Evolutionary conservation across 768 basidiomycete species (phyloP), one percentile per base, ranked within the genome.

Genomic region (Leccinum obscurum): DNA sequence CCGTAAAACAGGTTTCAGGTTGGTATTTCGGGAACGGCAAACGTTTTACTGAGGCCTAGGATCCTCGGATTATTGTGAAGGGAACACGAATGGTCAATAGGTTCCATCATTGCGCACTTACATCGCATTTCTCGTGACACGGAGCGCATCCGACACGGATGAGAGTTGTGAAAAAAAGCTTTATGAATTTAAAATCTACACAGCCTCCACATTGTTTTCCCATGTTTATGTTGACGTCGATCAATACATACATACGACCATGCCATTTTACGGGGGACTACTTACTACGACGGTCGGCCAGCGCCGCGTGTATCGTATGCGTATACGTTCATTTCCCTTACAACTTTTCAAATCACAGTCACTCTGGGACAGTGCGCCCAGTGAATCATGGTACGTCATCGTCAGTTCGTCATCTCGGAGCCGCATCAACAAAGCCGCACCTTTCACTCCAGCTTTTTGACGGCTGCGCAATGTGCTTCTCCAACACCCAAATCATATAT

Each of bases 1-100:
- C 52, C 51, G 51, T 52, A 52, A 52, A 52, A 52, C 52, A 34
- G 32, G 52, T 34, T 52, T 34, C 52, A 34, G 32, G 34, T 35
- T 14, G 34, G 51, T 52, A 13, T 34, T 34, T 52, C 51, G 51
- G 15, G 48, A 49, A 49, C 10, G 11, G 24, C 24, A 14, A 24
- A 50, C 0, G 7, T 1, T 52, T 20, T 17, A 8, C 30, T 15
- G n/a, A n/a, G 17, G 8, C 5, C n/a, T 14, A 52, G 4, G n/a
- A 20, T n/a, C 32, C 32, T 52, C 52, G 32, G 32, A 52, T 34
- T 46, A 20, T 44, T 20, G 32, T 52, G 6, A 10, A 52, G 10
- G 20, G 32, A 22, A 34, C 30, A 22, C 30, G 24, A 52, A n/a
- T 34, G 32, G 2, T 52, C 7, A 34, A n/a, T 34, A 52, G n/a